Base-by-base conservation (phyloP, 192 early-diverging fungal species). In the Dimargaris cristalligena region DNA sequence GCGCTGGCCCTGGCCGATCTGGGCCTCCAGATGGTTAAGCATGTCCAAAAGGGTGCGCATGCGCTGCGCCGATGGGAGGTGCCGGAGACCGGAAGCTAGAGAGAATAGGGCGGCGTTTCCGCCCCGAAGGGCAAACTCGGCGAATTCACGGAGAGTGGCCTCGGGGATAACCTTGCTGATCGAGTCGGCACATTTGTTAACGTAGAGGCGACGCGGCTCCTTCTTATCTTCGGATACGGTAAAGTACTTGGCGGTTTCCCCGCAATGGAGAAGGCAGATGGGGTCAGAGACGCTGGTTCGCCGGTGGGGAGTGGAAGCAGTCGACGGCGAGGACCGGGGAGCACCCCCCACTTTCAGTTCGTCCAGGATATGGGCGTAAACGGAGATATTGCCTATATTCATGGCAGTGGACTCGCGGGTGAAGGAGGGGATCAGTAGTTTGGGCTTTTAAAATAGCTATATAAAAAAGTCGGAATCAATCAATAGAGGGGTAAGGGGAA, bases 41-140 rank as follows among this genome's bases (percentile, higher is more conserved):
- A 26, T 26, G 16, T 35, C 33, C 55, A 57, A 26, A 38, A 57
- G 28, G 14, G 33, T 25, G 6, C 26, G 30, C 33, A 38, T 57
- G 22, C 55, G 55, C 8, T 20, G 55, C 4, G 55, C 55, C 11
- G 34, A 34, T n/a, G 55, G 10, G 20, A 34, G 32, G 28, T 22
- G 30, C 22, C 34, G 26, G 14, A 35, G n/a, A 18, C 30, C 33
- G 22, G n/a, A 11, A n/a, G 34, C 34, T 18, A 57, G 3, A 3
- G 18, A 38, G 35, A 57, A 34, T 6, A 57, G 14, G 10, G 32
- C 55, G 16, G 55, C 55, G 35, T 57, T 57, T n/a, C 55, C 55
- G 9, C 55, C 55, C 6, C 32, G 14, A n/a, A 57, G 22, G 16
- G 55, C 55, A 35, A 57, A 57, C 0, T 22, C 6, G 18, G 38